Evolutionary conservation across 2,329 filamentous ascomycete genomes (phyloP), one percentile per base, ranked within the genome.

Genomic region (Neocucurbitaria cava): DNA sequence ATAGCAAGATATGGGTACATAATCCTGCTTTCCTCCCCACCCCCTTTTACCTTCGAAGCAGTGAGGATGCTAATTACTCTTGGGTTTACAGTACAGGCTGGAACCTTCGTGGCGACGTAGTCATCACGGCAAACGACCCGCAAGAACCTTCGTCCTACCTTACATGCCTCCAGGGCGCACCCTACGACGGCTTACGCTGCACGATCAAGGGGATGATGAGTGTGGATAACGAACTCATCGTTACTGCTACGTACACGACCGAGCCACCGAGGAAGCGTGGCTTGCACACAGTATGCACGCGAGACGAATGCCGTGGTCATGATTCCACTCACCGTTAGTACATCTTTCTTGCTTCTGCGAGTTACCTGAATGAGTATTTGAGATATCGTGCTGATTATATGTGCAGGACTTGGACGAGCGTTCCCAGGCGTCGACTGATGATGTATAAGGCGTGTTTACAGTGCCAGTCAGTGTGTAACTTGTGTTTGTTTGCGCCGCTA

Each of bases 181-280:
- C 62, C 2, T 51, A 57, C 0, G 63, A 66, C 50, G 63, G 61
- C 1, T 6, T 67, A 39, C 46, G 59, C 9, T 67, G 64, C 31
- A 23, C 47, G 4, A 42, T 64, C n/a, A 42, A 41, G 13, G 52
- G 61, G 1, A 30, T 41, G 17, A 31, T 65, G 52, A 67, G 62
- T 35, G 45, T 49, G 8, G 15, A 30, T 2, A 44, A 46, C n/a
- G 49, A 58, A 5, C 28, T 59, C 18, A 40, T 54, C 20, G 31
- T 55, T 18, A 35, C 39, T 33, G 40, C 38, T 17, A 46, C 38
- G 40, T 18, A 18, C 11, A 21, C n/a, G n/a, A n/a, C n/a, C n/a
- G n/a, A n/a, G n/a, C 9, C 5, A 5, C 35, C 10, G 35, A 17
- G 35, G 10, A 38, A 7, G 35, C n/a, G 7, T 5, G 4, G 9